phyloP scores from a whole-genome alignment of 1,139 yeast genomes.

The Wickerhamomyces sp. region DNA sequence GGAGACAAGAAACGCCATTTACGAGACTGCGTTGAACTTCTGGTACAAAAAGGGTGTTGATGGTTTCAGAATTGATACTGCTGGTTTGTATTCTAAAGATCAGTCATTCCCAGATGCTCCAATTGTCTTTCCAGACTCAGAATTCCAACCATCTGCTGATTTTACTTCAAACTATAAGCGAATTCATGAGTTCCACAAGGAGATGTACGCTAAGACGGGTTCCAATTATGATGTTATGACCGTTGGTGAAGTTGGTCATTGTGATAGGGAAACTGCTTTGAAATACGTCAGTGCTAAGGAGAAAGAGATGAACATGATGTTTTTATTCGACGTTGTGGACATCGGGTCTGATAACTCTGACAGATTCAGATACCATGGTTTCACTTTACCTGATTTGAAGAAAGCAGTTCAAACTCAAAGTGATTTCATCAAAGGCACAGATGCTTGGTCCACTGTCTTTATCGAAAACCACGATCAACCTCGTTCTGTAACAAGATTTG shows the following conservation, averaged over 20 bases:
- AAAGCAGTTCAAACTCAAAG: conserved; percentile 32
- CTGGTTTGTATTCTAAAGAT: conserved; percentile 47
- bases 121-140: conserved; percentile 34
- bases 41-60: conserved; percentile 56
- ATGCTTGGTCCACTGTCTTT: conserved; percentile 57
- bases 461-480: conserved; percentile 59
- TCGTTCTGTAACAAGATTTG: conserved; percentile 49
- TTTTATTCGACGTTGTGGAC: conserved; percentile 42
- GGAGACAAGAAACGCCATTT: conserved; percentile 45
- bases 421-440: conserved; percentile 41
- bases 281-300: conserved; percentile 44
- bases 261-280: conserved; percentile 37
- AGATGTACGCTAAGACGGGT: conserved; percentile 41
- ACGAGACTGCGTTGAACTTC: conserved; percentile 42
- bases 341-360: conserved; percentile 34
- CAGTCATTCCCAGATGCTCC: conserved; percentile 47
- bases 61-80: conserved; percentile 55
- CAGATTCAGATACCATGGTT: conserved; percentile 33
- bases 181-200: conserved; percentile 53
- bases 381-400: conserved; percentile 38
- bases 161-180: conserved; percentile 43
- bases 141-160: conserved; percentile 35
- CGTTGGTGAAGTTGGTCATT: conserved; percentile 50
- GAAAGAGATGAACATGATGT: conserved; percentile 48
- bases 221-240: conserved; percentile 49